Conservation (phyloP, 1,139 yeast genomes). For the Geotrichum siamense region DNA sequence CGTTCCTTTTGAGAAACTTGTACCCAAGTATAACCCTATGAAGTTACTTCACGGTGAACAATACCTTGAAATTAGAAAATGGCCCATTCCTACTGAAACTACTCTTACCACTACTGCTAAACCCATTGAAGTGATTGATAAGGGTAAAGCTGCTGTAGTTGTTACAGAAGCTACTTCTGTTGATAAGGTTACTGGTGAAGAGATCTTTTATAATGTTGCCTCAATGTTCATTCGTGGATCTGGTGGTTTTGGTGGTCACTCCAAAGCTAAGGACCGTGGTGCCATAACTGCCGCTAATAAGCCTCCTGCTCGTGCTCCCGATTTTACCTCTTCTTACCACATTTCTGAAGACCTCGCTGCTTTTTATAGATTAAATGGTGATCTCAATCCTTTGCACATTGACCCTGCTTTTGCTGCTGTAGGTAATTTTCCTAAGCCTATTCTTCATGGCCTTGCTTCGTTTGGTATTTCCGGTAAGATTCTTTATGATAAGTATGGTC, state of each 20-base stretch:
- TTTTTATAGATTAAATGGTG: slow-evolving; percentile 85
- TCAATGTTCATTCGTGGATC: slow-evolving; percentile 84
- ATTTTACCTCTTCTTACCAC: slow-evolving; percentile 51
- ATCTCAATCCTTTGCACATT: slow-evolving; percentile 89
- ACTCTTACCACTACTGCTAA: slow-evolving; percentile 51
- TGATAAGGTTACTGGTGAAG: slow-evolving; percentile 64
- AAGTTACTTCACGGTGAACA: slow-evolving; percentile 93
- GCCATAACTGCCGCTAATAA: slow-evolving; percentile 58
- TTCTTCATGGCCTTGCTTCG: slow-evolving; percentile 86
- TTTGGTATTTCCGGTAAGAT: slow-evolving; percentile 78
- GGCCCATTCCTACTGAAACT: slow-evolving; percentile 68
- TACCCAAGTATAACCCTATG: slow-evolving; percentile 78
- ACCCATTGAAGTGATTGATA: slow-evolving; percentile 73
- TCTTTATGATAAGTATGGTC: slow-evolving; percentile 72
- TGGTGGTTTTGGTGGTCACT: slow-evolving; percentile 43
- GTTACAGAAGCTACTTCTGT: slow-evolving; percentile 67
- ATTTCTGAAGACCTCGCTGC: slow-evolving; percentile 80
- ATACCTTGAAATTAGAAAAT: slow-evolving; percentile 68
- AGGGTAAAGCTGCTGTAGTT: slow-evolving; percentile 81
- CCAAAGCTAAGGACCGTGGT: slow-evolving; percentile 50
- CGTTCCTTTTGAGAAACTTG: slow-evolving; percentile 49
- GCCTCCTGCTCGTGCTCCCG: slow-evolving; percentile 63
- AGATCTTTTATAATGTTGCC: slow-evolving; percentile 72
- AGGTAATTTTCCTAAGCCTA: slow-evolving; percentile 81
- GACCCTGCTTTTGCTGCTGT: slow-evolving; percentile 88